Evolutionary conservation across 805 yeast genomes (phyloP).

Genomic region (Candida pini): DNA sequence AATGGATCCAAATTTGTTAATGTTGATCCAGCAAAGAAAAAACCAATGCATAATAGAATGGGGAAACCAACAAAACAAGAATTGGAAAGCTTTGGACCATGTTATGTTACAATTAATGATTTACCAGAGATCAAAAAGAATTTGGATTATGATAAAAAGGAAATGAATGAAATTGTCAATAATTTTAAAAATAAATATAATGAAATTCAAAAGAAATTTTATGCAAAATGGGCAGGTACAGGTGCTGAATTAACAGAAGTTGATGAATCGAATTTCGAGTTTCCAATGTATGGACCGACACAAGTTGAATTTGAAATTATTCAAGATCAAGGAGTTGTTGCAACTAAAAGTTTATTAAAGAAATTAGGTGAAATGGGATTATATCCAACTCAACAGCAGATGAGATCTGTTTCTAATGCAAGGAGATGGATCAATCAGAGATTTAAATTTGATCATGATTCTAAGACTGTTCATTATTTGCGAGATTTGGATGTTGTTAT

Average conservation of each 20-base stretch:
- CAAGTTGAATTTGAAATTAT: slow-evolving; percentile 27
- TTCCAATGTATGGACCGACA: slow-evolving; percentile 29
- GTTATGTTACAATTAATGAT: slow-evolving; percentile 19
- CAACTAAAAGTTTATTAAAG: slow-evolving; percentile 21
- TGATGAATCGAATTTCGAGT: slow-evolving; percentile 15
- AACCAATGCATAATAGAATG: slow-evolving; percentile 1
- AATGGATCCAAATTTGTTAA: not conserved
- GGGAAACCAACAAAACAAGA: slow-evolving; percentile 1
- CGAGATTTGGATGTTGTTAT: slow-evolving; percentile 24
- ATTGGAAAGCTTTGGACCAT: slow-evolving; percentile 7
- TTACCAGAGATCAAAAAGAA: slow-evolving; percentile 9
- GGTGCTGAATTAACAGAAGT: not conserved
- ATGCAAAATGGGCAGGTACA: slow-evolving; percentile 20
- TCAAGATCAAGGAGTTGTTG: slow-evolving; percentile 21
- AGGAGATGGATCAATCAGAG: slow-evolving; percentile 30
- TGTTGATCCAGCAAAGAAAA: not conserved
- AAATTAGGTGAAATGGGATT: slow-evolving; percentile 20
- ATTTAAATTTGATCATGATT: slow-evolving; percentile 17
- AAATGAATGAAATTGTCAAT: slow-evolving; percentile 8
- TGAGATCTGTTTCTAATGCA: slow-evolving; percentile 27
- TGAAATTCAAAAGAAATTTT: slow-evolving; percentile 18
- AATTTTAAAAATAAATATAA: slow-evolving; percentile 18
- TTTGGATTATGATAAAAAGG: slow-evolving; percentile 8
- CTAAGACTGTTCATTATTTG: slow-evolving; percentile 20
- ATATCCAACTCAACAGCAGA: slow-evolving; percentile 23